Evolutionary conservation across 257 asterid species (phyloP).

Genomic region (Solanum etuberosum): DNA sequence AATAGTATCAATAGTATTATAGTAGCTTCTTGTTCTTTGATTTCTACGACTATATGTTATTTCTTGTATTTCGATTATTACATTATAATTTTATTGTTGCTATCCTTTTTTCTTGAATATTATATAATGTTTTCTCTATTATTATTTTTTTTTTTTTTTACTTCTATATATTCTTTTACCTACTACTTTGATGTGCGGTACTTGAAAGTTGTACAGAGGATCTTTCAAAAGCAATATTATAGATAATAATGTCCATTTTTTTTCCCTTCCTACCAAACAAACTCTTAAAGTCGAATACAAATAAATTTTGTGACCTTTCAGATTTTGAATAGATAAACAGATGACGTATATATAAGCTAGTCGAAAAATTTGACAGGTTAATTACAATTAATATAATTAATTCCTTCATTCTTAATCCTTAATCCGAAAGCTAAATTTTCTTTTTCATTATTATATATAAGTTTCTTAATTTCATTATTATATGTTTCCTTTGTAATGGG

Average conservation of each 20-base stretch:
- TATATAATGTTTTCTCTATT: not conserved
- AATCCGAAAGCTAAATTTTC: not conserved
- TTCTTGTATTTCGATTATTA: not conserved
- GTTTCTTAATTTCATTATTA: not conserved
- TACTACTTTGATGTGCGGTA: not conserved
- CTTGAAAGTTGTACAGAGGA: fast-evolving
- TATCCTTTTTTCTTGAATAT: not conserved
- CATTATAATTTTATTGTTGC: not conserved
- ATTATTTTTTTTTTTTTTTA: not conserved
- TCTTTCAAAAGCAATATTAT: not conserved
- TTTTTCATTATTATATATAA: not conserved
- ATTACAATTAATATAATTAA: not conserved
- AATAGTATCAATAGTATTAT: not conserved
- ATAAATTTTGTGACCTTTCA: not conserved
- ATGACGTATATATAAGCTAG: not conserved
- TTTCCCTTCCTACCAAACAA: not conserved
- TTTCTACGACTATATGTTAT: not conserved
- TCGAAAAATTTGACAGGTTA: not conserved
- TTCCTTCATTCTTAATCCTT: not conserved
- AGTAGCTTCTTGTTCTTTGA: not conserved
- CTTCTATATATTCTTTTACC: not conserved
- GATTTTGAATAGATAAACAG: not conserved
- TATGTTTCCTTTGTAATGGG: not conserved
- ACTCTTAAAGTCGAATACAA: not conserved
- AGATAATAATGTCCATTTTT: too few relatives aligned